phyloP scores from a whole-genome alignment of 352 stramenopile species.

The Pythium aristosporum region DNA sequence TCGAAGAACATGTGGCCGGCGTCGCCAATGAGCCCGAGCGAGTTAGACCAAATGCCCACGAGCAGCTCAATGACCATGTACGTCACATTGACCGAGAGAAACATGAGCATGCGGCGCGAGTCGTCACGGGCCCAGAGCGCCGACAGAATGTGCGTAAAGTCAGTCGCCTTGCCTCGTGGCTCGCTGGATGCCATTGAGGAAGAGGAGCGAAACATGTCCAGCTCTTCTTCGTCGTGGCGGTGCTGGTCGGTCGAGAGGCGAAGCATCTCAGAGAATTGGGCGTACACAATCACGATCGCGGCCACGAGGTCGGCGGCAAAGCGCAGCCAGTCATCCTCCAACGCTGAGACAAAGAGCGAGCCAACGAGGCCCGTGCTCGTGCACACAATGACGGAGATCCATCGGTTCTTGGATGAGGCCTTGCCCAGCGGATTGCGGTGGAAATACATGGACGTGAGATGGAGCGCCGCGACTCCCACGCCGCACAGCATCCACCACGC shows the following conservation, averaged over 20 bases:
- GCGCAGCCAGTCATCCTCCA: slow-evolving; percentile 55
- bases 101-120: slow-evolving; percentile 81
- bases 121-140: slow-evolving; percentile 56
- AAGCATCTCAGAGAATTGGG: slow-evolving; percentile 38
- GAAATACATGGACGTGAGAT: slow-evolving; percentile 34
- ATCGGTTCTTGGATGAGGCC: slow-evolving; percentile 29
- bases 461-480: slow-evolving; percentile 22
- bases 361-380: slow-evolving; percentile 38
- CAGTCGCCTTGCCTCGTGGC: slow-evolving; percentile 4
- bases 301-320: slow-evolving; percentile 37
- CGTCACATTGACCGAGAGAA: slow-evolving; percentile 71
- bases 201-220: slow-evolving; percentile 46
- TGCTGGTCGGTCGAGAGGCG: slow-evolving; percentile 21
- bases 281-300: slow-evolving; percentile 51
- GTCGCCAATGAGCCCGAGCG: slow-evolving; percentile 83
- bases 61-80: slow-evolving; percentile 90
- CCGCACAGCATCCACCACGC: slow-evolving; percentile 25
- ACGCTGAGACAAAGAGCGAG: slow-evolving; percentile 37
- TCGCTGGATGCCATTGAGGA: slow-evolving; percentile 8
- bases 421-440: slow-evolving; percentile 28
- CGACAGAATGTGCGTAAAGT: slow-evolving; percentile 29
- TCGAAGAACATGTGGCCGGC: slow-evolving; percentile 90
- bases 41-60: slow-evolving; percentile 84
- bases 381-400: slow-evolving; percentile 42
- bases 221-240: slow-evolving; percentile 26